These are phyloP conservation scores for Marchantia paleacea DNA, from an alignment of 225 moss, liverwort and hornwort species.

Conservation along the genomic window DNA sequence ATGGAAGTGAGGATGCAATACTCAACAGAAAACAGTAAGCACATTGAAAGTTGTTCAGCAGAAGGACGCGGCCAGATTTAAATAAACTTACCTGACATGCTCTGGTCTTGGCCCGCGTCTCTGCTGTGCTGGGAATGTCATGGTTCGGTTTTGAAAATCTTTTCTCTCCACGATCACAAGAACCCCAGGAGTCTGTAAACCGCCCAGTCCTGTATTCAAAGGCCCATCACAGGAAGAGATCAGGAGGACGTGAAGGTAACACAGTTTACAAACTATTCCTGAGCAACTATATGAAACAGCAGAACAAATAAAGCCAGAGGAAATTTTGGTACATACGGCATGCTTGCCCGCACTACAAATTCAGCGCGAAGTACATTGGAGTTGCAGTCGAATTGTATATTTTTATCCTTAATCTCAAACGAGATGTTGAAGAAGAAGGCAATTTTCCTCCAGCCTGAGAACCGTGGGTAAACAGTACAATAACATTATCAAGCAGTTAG, in stretches of 20 bases:
- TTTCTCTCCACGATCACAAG: slow-evolving; percentile 55
- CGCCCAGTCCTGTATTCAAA: slow-evolving; percentile 37
- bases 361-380: slow-evolving; percentile 48
- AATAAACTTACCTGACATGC: slow-evolving; percentile 45
- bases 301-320: neutral
- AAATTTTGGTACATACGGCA: slow-evolving; percentile 36
- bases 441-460: slow-evolving; percentile 55
- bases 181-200: slow-evolving; percentile 51
- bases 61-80: too few relatives aligned
- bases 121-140: slow-evolving; percentile 60
- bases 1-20: neutral
- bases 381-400: slow-evolving; percentile 41
- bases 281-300: neutral
- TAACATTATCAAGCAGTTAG: neutral
- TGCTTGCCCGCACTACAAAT: slow-evolving; percentile 51
- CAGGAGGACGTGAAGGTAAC: neutral
- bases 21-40: neutral
- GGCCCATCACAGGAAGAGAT: neutral
- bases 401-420: slow-evolving; percentile 53
- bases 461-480: neutral
- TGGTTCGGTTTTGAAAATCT: slow-evolving; percentile 56
- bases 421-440: slow-evolving; percentile 54
- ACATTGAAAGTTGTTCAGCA: neutral
- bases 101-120: slow-evolving; percentile 56
- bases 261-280: neutral